Evolutionary conservation across 2,329 filamentous ascomycete species (phyloP), one percentile per base, ranked within the genome.

Genomic region (Colletotrichum brevisporum): DNA sequence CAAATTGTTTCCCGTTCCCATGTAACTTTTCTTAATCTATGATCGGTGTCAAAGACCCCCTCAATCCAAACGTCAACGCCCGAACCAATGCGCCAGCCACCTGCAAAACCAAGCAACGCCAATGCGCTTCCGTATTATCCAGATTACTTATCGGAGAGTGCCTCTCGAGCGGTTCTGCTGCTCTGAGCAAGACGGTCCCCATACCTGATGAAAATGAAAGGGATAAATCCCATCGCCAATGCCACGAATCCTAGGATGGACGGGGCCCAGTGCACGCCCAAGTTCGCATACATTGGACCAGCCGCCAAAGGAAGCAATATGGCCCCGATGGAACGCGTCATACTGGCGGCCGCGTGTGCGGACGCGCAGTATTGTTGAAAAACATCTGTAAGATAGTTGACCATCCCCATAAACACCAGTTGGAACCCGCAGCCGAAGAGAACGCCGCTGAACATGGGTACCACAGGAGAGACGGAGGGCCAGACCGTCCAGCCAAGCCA

Each of bases 401-500:
- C 69, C 76, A 80, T 79, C 47, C 76, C 77, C 74, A 80, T 78
- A 71, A 79, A 80, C 8, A 79, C 67, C 6, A 80, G 70, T 63
- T 78, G 76, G 58, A 75, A 74, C 13, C 78, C 78, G 9, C 74
- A 63, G 6, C 82, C 81, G 52, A 85, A 87, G 47, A 84, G 80
- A 24, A 88, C 80, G 31, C 78, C 78, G 3, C 77, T 79, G 15
- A 83, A 76, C 63, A 77, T 82, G 48, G 81, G 80, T 2, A 85
- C 73, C 1, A 77, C 73, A 1, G 77, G 76, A 4, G 75, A 73
- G 0, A 77, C 64, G 2, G 72, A 71, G 4, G 66, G 81, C 63
- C 80, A 84, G 58, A 87, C 85, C 1, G 88, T 88, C 88, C 88
- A 90, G 0, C 86, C 87, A 66, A 89, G 87, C 86, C 86, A 88